Evolutionary conservation across 805 yeast species (phyloP), one percentile per base, ranked within the genome.

Genomic region (Candida broadrunensis): DNA sequence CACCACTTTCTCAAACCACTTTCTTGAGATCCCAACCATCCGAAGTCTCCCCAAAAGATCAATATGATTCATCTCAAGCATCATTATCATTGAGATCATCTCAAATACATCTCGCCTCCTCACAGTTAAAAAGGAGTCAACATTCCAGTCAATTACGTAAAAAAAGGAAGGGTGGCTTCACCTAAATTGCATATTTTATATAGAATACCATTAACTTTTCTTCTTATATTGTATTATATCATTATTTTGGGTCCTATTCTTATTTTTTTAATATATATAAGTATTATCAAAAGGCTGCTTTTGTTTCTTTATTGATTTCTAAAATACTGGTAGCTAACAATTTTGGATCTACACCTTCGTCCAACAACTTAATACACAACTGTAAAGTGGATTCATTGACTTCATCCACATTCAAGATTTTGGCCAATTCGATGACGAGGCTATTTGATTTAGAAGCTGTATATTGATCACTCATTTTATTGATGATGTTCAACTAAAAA

Each of bases 101-200:
- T 12, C 44, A 34, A 9, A n/a, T n/a, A n/a, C n/a, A n/a, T n/a
- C n/a, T n/a, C n/a, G n/a, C n/a, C n/a, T n/a, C n/a, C n/a, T 15
- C 33, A 26, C 17, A 17, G 26, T 19, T 47, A 47, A 25, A 60
- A 55, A 42, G 11, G 14, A 7, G 5, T 8, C 11, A 13, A 13
- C 14, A 8, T 13, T 5, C n/a, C 12, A 9, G 18, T 11, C 32
- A 29, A 15, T 63, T 58, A 50, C 67, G 61, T 49, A 74, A 70
- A 61, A 73, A 70, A 52, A 70, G 65, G 47, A 65, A 69, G 42
- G 70, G 78, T 13, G 81, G 81, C 3, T 77, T 77, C 56, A 73
- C 71, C 20, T 75, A 50, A 52, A n/a, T 15, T 29, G 17, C 13
- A n/a, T 35, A 30, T 21, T 18, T 32, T 24, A 18, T 21, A 21